These are phyloP conservation scores for Entomortierella lignicola DNA, from an alignment of 192 early-diverging fungal genomes.

Conservation along the genomic window DNA sequence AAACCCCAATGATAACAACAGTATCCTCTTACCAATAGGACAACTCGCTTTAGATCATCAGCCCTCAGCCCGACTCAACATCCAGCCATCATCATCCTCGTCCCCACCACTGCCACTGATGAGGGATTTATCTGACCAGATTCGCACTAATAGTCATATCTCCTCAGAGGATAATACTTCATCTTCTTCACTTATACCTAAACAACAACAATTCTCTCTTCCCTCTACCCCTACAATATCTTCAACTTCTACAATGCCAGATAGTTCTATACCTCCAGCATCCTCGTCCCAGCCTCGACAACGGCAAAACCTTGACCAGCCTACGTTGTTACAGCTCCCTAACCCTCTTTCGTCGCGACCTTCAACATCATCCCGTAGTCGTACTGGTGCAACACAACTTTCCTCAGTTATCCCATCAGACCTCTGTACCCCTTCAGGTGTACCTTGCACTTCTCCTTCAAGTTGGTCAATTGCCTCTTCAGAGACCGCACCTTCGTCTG, in stretches of 20 bases:
- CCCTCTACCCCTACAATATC: background rate
- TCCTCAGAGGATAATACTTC: background rate
- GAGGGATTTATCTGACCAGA: too few species aligned
- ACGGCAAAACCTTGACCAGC: background rate
- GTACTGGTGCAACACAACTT: constrained; percentile 1
- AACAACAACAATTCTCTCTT: background rate
- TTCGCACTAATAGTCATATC: too few species aligned
- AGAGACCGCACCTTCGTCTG: constrained; percentile 29
- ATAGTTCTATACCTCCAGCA: background rate
- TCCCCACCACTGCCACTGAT: too few species aligned
- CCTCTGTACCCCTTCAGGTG: background rate
- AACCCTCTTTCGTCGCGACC: constrained; percentile 5
- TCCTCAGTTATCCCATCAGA: constrained; percentile 18
- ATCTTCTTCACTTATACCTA: background rate
- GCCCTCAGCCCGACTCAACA: too few species aligned
- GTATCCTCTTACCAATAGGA: too few species aligned
- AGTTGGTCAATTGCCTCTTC: constrained; percentile 36
- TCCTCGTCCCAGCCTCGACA: background rate
- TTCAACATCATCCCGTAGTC: background rate
- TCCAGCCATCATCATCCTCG: too few species aligned
- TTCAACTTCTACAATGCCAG: background rate
- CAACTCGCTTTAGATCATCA: too few species aligned
- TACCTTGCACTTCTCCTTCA: constrained; percentile 30
- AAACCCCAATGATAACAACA: too few species aligned
- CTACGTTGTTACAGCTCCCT: constrained; percentile 1